Base-by-base conservation (phyloP, 169 alveolate species). In the Plasmodium sp. region DNA sequence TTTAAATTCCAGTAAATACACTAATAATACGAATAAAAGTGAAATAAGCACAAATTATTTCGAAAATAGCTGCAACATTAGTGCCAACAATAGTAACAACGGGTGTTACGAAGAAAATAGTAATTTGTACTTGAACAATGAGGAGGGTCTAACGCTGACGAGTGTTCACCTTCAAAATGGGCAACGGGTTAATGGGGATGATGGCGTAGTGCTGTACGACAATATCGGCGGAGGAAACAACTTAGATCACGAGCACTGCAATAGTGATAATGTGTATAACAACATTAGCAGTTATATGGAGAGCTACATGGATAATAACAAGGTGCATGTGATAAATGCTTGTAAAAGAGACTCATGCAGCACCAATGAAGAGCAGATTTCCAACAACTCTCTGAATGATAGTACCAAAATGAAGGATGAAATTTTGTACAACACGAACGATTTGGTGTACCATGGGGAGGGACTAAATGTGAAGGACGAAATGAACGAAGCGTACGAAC, bases 1-100 rank as follows among this genome's bases (percentile, higher is more conserved):
- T 16, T 18, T 27, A 22, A 88, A 88, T 12, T 22, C 31, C 43
- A 81, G 45, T 54, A 80, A 80, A 48, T 77, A 88, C 12, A 62
- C 84, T 10, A 58, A 41, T 88, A 88, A 58, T 41, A 43, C 83
- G 6, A 80, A 62, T 58, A 88, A 88, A 81, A 88, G 91, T 88
- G 90, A 88, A 80, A 58, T 80, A 27, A 88, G 84, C 34, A 88
- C 90, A 79, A 88, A 80, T 67, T 80, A 88, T 88, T 88, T 79
- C 43, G 94, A 88, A 80, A 88, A 88, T 48, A 88, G 83, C 41
- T 88, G 84, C 43, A 88, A 88, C 18, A 77, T 80, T 22, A 80
- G 90, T 73, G 90, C 74, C 56, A 80, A 74, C 72, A 80, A 88
- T 88, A 88, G 90, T 43, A 54, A 77, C 51, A 77, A 80, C 54